Conservation (phyloP, 371 early-diverging fungal species). For the Circinella minor region DNA sequence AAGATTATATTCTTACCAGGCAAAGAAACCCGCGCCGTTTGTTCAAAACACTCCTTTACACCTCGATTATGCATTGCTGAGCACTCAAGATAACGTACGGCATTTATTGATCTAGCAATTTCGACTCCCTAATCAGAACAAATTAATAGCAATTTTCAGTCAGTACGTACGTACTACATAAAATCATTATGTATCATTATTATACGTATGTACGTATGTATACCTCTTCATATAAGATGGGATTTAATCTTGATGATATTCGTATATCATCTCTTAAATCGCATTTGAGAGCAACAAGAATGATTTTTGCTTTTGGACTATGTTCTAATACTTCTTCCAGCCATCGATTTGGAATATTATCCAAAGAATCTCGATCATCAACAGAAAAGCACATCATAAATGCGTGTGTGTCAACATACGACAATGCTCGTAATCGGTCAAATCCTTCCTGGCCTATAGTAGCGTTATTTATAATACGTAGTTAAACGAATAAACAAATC, state of each 20-base stretch:
- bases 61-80: constrained; percentile 61
- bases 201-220: too few relatives aligned
- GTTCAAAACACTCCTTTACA: constrained; percentile 55
- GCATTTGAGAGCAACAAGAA: constrained; percentile 60
- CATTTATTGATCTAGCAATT: constrained; percentile 39
- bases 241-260: constrained; percentile 17
- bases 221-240: constrained; percentile 55
- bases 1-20: constrained; percentile 28
- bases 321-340: constrained; percentile 49
- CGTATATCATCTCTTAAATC: constrained; percentile 54
- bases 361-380: constrained; percentile 58
- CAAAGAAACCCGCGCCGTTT: constrained; percentile 51
- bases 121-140: constrained; percentile 11
- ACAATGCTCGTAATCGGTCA: constrained; percentile 58
- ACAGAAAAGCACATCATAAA: constrained; percentile 63
- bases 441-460: constrained; percentile 66
- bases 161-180: too few relatives aligned
- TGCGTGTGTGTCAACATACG: constrained; percentile 59
- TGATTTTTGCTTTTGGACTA: constrained; percentile 50
- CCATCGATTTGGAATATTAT: constrained; percentile 61
- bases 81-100: constrained; percentile 57
- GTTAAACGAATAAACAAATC: neutral
- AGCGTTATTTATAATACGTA: too few relatives aligned
- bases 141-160: neutral
- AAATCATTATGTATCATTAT: too few relatives aligned